These are phyloP conservation scores for Rhynchospora pubera DNA, from an alignment of 176 grass and related monocot genomes.

Conservation along the genomic window DNA sequence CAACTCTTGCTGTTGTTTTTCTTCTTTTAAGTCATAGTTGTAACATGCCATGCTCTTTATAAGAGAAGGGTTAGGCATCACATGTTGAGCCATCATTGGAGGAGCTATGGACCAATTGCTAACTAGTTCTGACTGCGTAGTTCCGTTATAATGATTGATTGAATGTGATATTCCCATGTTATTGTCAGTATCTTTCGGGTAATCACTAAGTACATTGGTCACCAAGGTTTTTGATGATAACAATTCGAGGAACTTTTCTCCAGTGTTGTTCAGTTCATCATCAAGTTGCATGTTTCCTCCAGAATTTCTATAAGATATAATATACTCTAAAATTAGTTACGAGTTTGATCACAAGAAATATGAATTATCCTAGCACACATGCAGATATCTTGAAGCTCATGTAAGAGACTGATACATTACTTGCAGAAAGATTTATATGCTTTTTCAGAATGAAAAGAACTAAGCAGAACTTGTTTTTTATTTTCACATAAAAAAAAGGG, in stretches of 20 bases:
- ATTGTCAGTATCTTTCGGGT: conserved; percentile 70
- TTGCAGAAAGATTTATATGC: not conserved
- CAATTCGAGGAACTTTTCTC: conserved; percentile 71
- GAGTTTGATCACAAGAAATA: not conserved
- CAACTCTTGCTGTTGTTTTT: conserved; percentile 15
- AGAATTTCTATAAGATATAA: conserved; percentile 17
- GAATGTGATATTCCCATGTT: conserved; percentile 22
- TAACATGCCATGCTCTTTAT: conserved; percentile 13
- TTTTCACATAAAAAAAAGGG: not conserved
- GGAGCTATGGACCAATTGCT: conserved; percentile 73
- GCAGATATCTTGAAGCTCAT: not conserved
- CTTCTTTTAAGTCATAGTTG: conserved; percentile 6
- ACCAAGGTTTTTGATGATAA: conserved; percentile 46
- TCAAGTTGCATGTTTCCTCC: conserved; percentile 44
- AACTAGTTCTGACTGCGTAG: conserved; percentile 49
- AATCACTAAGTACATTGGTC: conserved; percentile 58
- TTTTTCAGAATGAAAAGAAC: not conserved
- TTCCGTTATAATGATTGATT: conserved; percentile 29
- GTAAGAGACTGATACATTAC: not conserved
- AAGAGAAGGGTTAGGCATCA: conserved; percentile 5
- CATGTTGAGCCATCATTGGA: conserved; percentile 20
- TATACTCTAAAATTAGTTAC: not conserved
- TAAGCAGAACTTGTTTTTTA: not conserved
- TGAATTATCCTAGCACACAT: not conserved
- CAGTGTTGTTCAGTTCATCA: conserved; percentile 33